phyloP scores from a whole-genome alignment of 495 filamentous ascomycete genomes.

The Penicillium macrosclerotiorum region DNA sequence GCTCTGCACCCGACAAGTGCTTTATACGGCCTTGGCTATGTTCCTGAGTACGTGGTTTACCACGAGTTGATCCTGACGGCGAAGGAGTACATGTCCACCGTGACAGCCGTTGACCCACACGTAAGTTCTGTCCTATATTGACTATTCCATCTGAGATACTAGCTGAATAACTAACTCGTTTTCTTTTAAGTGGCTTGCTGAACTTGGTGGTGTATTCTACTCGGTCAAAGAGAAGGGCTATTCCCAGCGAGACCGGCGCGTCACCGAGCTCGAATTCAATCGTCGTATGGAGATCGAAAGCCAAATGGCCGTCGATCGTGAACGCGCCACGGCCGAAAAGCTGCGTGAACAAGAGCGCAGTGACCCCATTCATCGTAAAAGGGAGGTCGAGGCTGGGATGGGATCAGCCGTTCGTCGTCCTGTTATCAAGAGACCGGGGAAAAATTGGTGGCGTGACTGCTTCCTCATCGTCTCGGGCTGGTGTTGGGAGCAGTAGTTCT shows the following conservation, averaged over 20 bases:
- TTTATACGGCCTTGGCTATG: slow-evolving; percentile 86
- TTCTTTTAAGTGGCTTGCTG: slow-evolving; percentile 79
- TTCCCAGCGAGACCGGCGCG: slow-evolving; percentile 79
- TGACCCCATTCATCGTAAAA: slow-evolving; percentile 34
- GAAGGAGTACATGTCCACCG: slow-evolving; percentile 98
- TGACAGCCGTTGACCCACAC: slow-evolving; percentile 94
- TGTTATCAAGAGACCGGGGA: slow-evolving; percentile 31
- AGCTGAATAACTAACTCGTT: slow-evolving; percentile 9
- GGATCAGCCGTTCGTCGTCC: slow-evolving; percentile 39
- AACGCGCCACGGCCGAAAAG: slow-evolving; percentile 56
- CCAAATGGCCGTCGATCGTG: slow-evolving; percentile 87
- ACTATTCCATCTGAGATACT: background rate
- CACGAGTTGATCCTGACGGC: slow-evolving; percentile 96
- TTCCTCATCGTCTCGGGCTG: slow-evolving; percentile 49
- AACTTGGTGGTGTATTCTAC: slow-evolving; percentile 98
- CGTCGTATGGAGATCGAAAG: slow-evolving; percentile 93
- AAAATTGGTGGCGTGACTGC: slow-evolving; percentile 44
- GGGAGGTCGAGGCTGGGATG: slow-evolving; percentile 39
- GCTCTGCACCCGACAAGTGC: slow-evolving; percentile 92
- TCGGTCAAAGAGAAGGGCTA: slow-evolving; percentile 97
- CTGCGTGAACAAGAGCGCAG: slow-evolving; percentile 46
- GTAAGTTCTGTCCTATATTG: slow-evolving; percentile 33
- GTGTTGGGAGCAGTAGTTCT: slow-evolving; percentile 39
- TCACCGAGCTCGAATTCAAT: slow-evolving; percentile 94
- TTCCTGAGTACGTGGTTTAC: slow-evolving; percentile 97